Conservation (phyloP, 257 asterid species). For the Jacaranda mimosifolia region DNA sequence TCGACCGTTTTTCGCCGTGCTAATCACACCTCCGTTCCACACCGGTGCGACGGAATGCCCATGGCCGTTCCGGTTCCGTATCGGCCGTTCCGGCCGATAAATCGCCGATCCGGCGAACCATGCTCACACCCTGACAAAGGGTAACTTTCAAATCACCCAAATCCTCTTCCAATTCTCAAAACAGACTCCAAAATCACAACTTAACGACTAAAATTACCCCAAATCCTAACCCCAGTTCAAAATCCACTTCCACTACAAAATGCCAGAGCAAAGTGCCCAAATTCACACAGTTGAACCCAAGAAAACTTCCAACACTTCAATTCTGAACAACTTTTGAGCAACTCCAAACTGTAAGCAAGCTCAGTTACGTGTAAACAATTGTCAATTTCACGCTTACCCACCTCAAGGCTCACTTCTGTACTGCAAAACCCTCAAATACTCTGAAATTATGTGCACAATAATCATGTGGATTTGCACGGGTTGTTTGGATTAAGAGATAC, state of each 20-base stretch:
- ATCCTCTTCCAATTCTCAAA: conserved; percentile 13
- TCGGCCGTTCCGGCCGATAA: too few relatives aligned
- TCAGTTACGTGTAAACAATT: conserved; percentile 11
- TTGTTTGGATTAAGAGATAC: conserved; percentile 50
- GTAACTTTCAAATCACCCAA: background rate
- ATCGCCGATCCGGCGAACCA: too few relatives aligned
- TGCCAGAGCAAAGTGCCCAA: background rate
- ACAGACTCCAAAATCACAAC: background rate
- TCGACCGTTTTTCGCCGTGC: too few relatives aligned
- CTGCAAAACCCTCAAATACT: background rate
- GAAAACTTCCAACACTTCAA: background rate
- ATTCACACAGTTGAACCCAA: background rate
- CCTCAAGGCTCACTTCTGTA: background rate
- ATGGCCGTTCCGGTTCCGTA: too few relatives aligned
- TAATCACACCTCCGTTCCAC: too few relatives aligned
- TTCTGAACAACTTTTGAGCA: background rate
- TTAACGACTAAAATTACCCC: background rate
- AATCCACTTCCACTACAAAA: conserved; percentile 25
- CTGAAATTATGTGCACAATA: background rate
- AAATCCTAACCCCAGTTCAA: background rate
- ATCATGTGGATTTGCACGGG: conserved; percentile 51
- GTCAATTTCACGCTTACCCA: background rate
- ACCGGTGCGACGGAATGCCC: too few relatives aligned
- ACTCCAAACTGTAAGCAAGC: conserved; percentile 13
- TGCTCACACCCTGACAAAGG: background rate